Evolutionary conservation across 2,329 filamentous ascomycete species (phyloP), one percentile per base, ranked within the genome.

Genomic region (Dactylella cylindrospora): DNA sequence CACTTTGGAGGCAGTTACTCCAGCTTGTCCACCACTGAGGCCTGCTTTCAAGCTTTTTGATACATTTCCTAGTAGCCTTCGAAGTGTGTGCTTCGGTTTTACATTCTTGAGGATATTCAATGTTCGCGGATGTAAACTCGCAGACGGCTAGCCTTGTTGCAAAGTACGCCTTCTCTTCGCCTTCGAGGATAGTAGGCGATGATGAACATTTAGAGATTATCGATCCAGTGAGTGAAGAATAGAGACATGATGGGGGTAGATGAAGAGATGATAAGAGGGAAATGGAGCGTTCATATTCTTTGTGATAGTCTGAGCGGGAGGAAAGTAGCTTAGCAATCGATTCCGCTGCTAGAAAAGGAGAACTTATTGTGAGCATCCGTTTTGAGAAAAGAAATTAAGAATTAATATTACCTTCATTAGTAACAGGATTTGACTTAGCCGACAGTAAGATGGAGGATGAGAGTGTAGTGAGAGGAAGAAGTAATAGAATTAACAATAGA

Each of bases 11-110:
- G 36, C 68, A 69, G 36, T 69, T 69, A 31, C 67, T 68, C 29
- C 67, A 66, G 28, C 67, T 68, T 1, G 67, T 69, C 68, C 68
- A 69, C 66, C 67, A 68, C 23, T 69, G 68, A 1, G 68, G 65
- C 13, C 67, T 61, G 15, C 55, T 64, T 23, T 68, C 68, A 3
- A 69, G 45, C 35, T 46, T 67, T 41, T 55, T 65, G 35, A 69
- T 54, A 36, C 68, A 69, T 41, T 51, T 45, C n/a, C 51, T 31
- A 23, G 59, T 45, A 15, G 62, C 60, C 3, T 20, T 53, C n/a
- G 46, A 32, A 7, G 61, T 52, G 15, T 52, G 60, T 8, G 43
- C 39, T 8, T 49, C 55, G 13, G 49, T 35, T 25, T 52, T 49
- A 35, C 68, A 69, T 19, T 68, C 68, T 15, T 35, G 36, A 2